Percentiles rank a stretch among this genome's conserved stretches.
phyloP scores from a whole-genome alignment of 2,329 filamentous ascomycete species.

The Penicillium decumbens region DNA sequence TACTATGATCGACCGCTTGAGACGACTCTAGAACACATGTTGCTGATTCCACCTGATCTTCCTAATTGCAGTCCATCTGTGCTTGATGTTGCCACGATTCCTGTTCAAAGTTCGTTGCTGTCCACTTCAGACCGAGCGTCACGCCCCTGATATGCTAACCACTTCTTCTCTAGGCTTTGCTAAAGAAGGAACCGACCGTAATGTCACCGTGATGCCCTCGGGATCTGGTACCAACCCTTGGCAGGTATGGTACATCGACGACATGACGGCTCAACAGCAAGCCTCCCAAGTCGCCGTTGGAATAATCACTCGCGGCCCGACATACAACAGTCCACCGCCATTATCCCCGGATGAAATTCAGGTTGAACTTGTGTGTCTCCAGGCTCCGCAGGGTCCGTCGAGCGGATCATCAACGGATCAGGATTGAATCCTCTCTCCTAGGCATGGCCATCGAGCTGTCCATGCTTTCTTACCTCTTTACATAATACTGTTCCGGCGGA shows the following conservation, averaged over 20 bases:
- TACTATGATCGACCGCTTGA: slow-evolving; percentile 30
- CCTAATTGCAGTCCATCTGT: slow-evolving; percentile 28
- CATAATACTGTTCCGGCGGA: background rate
- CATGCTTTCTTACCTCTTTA: background rate
- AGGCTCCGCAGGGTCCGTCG: slow-evolving; percentile 36
- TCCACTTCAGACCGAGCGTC: background rate
- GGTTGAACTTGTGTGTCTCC: slow-evolving; percentile 35
- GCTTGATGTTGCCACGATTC: slow-evolving; percentile 33
- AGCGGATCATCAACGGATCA: slow-evolving; percentile 19
- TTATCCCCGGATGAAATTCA: slow-evolving; percentile 29
- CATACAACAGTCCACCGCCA: slow-evolving; percentile 24
- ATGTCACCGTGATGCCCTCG: slow-evolving; percentile 27
- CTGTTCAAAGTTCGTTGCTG: slow-evolving; percentile 30
- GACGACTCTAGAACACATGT: slow-evolving; percentile 29
- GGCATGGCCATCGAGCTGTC: slow-evolving; percentile 4
- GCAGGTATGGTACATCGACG: slow-evolving; percentile 37
- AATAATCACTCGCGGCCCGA: slow-evolving; percentile 34
- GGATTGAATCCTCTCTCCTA: slow-evolving; percentile 5
- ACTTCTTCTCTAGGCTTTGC: slow-evolving; percentile 29
- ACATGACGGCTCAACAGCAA: slow-evolving; percentile 31
- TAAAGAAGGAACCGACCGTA: slow-evolving; percentile 26
- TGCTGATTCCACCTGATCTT: slow-evolving; percentile 19
- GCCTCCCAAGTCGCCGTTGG: slow-evolving; percentile 37
- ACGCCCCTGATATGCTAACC: background rate
- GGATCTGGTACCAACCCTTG: slow-evolving; percentile 30